Base-by-base conservation (phyloP, 139 green algal species). In the Desmodesmus armatus region DNA sequence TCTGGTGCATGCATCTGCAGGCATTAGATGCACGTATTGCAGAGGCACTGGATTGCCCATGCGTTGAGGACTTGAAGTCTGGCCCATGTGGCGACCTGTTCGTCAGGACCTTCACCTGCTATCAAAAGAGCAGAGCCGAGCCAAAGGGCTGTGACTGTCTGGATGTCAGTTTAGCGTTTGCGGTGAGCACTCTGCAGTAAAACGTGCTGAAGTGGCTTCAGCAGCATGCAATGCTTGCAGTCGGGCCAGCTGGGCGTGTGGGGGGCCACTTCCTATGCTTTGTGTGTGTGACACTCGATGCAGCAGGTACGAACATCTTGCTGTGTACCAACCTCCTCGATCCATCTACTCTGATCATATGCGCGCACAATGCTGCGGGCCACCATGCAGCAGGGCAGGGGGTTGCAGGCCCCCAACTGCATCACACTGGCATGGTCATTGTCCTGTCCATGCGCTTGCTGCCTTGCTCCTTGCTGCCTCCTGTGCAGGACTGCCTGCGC, bases 91-190 rank as follows among this genome's bases (percentile, higher is more conserved):
- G 81, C 11, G 37, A 72, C 6, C 27, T 76, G 27, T 80, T 86
- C 73, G 81, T 80, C 25, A 80, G 51, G 27, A 66, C 81, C 23
- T 86, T 86, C 69, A 74, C 81, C 3, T 86, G 81, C 69, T 86
- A 62, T 47, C 81, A 86, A 17, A 62, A 40, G 53, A 81, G 69
- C 69, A 76, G 29, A 33, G 81, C 81, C 37, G 81, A 81, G 55
- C 81, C 81, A 13, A 80, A 80, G 29, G 81, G 81, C 17, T 81
- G 70, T 49, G 81, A 86, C 35, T 86, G 81, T 69, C n/a, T 86
- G 5, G 44, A 44, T 33, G 51, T 80, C 69, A 85, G 49, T 44
- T 33, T 85, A 70, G 79, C 79, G 2, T 85, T 85, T 85, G 79
- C 79, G 4, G 79, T 85, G 33, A 70, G 79, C 44, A 37, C n/a